Conservation (phyloP, 2,329 filamentous ascomycete genomes). For the Cyanodermella asteris region DNA sequence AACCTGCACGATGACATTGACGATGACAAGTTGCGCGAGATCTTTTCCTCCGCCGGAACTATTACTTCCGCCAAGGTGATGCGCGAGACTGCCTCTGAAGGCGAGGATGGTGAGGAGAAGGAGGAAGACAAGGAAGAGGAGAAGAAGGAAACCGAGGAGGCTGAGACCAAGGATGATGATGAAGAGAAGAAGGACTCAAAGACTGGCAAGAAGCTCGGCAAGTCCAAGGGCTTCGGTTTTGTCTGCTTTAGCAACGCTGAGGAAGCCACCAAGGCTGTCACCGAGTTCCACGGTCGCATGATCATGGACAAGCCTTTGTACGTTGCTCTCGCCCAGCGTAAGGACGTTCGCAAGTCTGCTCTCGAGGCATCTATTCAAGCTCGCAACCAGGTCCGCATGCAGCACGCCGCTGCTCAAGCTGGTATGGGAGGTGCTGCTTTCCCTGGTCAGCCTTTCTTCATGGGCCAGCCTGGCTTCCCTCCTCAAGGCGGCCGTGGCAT, state of each 20-base stretch:
- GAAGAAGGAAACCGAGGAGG: conserved; percentile 26
- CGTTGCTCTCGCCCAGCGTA: conserved; percentile 93
- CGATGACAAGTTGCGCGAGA: conserved; percentile 87
- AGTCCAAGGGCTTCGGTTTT: conserved; percentile 99
- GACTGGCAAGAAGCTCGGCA: conserved; percentile 53
- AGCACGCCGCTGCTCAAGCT: conserved; percentile 79
- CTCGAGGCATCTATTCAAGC: conserved; percentile 98
- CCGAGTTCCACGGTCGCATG: conserved; percentile 99
- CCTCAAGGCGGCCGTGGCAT: conserved; percentile 35
- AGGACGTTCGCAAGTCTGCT: conserved; percentile 98
- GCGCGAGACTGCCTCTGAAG: conserved; percentile 45
- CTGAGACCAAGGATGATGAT: conserved; percentile 31
- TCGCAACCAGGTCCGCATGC: conserved; percentile 94
- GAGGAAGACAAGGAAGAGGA: conserved; percentile 29
- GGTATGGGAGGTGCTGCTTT: too few relatives aligned
- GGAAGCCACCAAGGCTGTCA: conserved; percentile 95
- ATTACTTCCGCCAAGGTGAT: conserved; percentile 99
- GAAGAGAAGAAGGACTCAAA: conserved; percentile 37
- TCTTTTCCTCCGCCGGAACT: conserved; percentile 77
- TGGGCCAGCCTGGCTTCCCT: conserved; percentile 24
- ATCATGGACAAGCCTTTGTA: conserved; percentile 90
- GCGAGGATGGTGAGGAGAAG: conserved; percentile 22
- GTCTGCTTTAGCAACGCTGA: conserved; percentile 99
- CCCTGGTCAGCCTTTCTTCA: conserved; percentile 46
- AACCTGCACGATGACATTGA: conserved; percentile 94